Conservation (phyloP, 1,139 yeast genomes). For the Hanseniaspora uvarum region DNA sequence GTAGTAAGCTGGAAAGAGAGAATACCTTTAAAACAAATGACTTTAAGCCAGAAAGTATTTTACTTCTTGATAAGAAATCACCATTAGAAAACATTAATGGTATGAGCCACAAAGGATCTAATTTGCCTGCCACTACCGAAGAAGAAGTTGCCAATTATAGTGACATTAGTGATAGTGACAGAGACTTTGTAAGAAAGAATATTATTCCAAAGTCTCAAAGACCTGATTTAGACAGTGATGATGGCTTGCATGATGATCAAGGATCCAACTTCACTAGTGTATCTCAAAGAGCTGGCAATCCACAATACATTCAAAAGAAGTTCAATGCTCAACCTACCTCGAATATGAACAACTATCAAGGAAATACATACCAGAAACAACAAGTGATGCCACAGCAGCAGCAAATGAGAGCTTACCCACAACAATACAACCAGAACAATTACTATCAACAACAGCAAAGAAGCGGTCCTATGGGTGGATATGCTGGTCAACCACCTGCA, state of each 20-base stretch:
- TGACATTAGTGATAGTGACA: conserved; percentile 16
- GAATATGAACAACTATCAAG: not conserved
- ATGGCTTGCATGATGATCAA: conserved; percentile 23
- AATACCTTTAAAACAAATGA: conserved; percentile 19
- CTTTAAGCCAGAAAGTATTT: conserved; percentile 20
- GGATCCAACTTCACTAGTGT: conserved; percentile 66
- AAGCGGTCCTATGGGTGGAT: conserved; percentile 16
- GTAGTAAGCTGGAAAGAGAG: conserved; percentile 18
- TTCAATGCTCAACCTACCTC: conserved; percentile 1
- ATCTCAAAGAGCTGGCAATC: conserved; percentile 68
- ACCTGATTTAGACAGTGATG: conserved; percentile 23
- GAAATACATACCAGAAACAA: conserved; percentile 1
- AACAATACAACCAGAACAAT: not conserved
- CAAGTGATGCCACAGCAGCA: not conserved
- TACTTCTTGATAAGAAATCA: conserved; percentile 16
- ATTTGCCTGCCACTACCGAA: not conserved
- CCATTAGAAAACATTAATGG: conserved; percentile 17
- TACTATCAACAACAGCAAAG: conserved; percentile 14
- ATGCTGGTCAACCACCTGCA: conserved; percentile 17
- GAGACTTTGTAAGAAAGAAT: conserved; percentile 20
- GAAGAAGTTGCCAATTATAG: conserved; percentile 17
- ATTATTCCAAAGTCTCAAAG: conserved; percentile 22
- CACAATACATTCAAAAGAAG: conserved; percentile 35
- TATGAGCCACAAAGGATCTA: conserved; percentile 17
- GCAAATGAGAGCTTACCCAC: not conserved